phyloP scores from a whole-genome alignment of 768 basidiomycete species.

The Russula foetens region DNA sequence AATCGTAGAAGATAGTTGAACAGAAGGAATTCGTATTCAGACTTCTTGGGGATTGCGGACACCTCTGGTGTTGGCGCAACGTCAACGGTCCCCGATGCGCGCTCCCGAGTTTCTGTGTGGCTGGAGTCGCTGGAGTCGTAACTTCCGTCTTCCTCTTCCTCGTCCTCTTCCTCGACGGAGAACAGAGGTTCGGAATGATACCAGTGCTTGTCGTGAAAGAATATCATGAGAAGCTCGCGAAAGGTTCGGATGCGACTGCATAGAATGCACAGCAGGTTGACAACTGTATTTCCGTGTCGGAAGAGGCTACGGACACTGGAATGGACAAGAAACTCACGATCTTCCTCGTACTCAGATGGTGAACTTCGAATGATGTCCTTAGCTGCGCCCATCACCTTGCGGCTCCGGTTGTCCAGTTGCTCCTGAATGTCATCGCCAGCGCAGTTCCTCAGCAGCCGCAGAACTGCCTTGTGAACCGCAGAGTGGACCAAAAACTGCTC shows the following conservation, averaged over 20 bases:
- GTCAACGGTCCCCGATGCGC: not conserved
- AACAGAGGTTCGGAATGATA: conserved; percentile 70
- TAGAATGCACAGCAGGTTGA: conserved; percentile 84
- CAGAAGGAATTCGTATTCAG: conserved; percentile 91
- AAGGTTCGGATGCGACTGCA: conserved; percentile 88
- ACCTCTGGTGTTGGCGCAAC: conserved; percentile 18
- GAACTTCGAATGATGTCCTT: conserved; percentile 54
- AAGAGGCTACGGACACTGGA: not conserved
- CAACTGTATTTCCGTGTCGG: conserved; percentile 43
- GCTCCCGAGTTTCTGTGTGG: conserved; percentile 15
- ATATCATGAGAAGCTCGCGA: conserved; percentile 89
- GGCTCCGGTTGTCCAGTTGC: conserved; percentile 67
- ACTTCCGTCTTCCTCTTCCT: conserved; percentile 30
- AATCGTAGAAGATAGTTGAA: conserved; percentile 95
- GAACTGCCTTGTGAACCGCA: conserved; percentile 80
- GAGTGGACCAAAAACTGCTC: conserved; percentile 92
- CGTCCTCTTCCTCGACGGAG: conserved; percentile 62
- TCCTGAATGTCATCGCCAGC: conserved; percentile 91
- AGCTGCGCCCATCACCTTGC: conserved; percentile 74
- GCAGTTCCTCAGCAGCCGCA: conserved; percentile 77
- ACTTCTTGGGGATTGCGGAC: conserved; percentile 43
- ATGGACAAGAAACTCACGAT: conserved; percentile 46
- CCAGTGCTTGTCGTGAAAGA: conserved; percentile 94
- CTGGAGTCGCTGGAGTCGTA: conserved; percentile 30
- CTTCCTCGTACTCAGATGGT: conserved; percentile 86